These are phyloP conservation scores for Colletotrichum aenigma DNA, from an alignment of 2,329 filamentous ascomycete species.

Conservation along the genomic window DNA sequence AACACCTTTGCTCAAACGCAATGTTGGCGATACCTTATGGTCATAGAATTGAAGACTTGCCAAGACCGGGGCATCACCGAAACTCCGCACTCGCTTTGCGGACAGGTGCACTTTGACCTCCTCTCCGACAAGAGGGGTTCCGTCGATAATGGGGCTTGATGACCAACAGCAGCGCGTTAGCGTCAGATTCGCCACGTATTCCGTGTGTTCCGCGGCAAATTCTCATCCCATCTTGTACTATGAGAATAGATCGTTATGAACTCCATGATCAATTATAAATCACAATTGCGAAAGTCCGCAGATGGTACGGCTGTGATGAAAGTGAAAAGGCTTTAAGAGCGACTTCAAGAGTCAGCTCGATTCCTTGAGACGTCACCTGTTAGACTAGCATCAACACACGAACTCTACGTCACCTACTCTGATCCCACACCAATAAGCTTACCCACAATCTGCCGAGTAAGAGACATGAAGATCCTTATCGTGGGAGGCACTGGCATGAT, in stretches of 20 bases:
- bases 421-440: background rate
- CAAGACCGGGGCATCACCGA: fast-evolving
- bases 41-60: background rate
- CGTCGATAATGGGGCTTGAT: background rate
- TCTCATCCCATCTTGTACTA: background rate
- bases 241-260: background rate
- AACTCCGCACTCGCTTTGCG: background rate
- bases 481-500: conserved; percentile 8
- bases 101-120: background rate
- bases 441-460: background rate
- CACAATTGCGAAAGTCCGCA: background rate
- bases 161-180: background rate
- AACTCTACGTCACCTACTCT: fast-evolving
- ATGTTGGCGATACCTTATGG: background rate
- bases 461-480: background rate
- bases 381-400: background rate
- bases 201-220: background rate
- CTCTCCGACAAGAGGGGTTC: background rate
- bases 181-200: background rate
- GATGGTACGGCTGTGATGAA: fast-evolving
- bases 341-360: background rate
- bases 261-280: background rate
- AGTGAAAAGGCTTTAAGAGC: background rate
- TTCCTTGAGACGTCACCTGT: background rate
- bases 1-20: background rate